A percentile compares a stretch with the other conserved stretches of the same genome.
phyloP scores from a whole-genome alignment of 1,139 yeast genomes.

The Lodderomyces oxycetoniae region DNA sequence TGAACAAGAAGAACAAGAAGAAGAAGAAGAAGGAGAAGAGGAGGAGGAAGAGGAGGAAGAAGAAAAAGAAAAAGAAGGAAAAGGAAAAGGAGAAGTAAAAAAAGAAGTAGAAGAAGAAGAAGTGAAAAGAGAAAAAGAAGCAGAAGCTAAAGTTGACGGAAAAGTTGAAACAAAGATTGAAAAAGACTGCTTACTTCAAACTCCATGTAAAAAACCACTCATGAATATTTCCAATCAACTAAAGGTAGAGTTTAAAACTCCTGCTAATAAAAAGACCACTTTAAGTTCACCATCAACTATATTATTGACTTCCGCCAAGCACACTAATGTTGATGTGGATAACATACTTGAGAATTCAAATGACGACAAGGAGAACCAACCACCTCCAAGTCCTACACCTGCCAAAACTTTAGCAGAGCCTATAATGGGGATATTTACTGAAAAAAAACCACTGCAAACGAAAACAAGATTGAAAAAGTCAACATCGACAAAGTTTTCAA shows the following conservation, averaged over 20 bases:
- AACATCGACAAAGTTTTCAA: neutral
- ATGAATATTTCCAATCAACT: slow-evolving; percentile 23
- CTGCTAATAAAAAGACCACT: slow-evolving; percentile 18
- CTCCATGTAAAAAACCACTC: slow-evolving; percentile 26
- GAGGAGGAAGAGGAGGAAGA: slow-evolving; percentile 7
- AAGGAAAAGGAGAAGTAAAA: slow-evolving; percentile 10
- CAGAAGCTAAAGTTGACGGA: slow-evolving; percentile 4
- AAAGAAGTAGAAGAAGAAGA: slow-evolving; percentile 10
- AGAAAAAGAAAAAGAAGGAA: slow-evolving; percentile 2
- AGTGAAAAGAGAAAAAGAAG: slow-evolving; percentile 3
- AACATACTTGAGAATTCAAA: slow-evolving; percentile 2
- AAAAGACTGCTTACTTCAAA: slow-evolving; percentile 17
- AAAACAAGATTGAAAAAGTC: neutral
- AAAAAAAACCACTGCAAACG: slow-evolving; percentile 10
- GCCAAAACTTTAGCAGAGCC: slow-evolving; percentile 21
- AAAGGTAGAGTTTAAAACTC: slow-evolving; percentile 22
- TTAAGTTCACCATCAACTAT: slow-evolving; percentile 34
- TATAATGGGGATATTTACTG: slow-evolving; percentile 42
- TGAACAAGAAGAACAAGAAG: slow-evolving; percentile 6
- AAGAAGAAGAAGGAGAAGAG: slow-evolving; percentile 8
- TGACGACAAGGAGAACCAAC: slow-evolving; percentile 4
- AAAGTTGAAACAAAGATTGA: slow-evolving; percentile 1
- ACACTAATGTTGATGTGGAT: slow-evolving; percentile 5
- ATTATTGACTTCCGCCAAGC: slow-evolving; percentile 18
- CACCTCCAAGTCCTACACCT: slow-evolving; percentile 43